These are phyloP conservation scores for Sugiyamaella japonica DNA, from an alignment of 1,139 yeast genomes.

Conservation along the genomic window DNA sequence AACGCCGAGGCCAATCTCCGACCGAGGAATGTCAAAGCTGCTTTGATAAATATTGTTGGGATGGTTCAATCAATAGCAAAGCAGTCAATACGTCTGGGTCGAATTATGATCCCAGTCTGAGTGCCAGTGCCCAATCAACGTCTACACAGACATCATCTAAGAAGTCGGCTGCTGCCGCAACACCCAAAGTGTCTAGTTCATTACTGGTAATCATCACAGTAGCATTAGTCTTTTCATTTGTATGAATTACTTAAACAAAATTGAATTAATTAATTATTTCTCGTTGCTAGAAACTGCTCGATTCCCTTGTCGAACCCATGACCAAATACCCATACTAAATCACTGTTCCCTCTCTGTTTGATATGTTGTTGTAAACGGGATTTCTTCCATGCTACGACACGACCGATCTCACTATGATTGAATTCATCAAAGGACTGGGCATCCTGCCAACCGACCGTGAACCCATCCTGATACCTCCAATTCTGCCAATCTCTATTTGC, in stretches of 20 bases:
- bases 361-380: conserved; percentile 60
- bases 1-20: conserved; percentile 63
- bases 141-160: neutral
- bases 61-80: conserved; percentile 47
- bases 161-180: conserved; percentile 9
- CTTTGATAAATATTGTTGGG: conserved; percentile 83
- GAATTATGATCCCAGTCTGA: conserved; percentile 24
- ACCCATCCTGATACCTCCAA: conserved; percentile 78
- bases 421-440: conserved; percentile 63
- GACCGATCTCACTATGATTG: conserved; percentile 71
- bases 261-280: conserved; percentile 4
- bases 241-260: neutral
- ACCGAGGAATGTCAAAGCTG: conserved; percentile 76
- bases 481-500: conserved; percentile 68
- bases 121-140: conserved; percentile 9
- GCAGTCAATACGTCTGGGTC: conserved; percentile 24
- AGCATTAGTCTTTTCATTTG: conserved; percentile 4
- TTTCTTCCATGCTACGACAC: conserved; percentile 65
- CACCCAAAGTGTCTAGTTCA: conserved; percentile 7
- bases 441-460: conserved; percentile 72
- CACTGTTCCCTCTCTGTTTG: conserved; percentile 53
- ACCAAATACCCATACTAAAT: conserved; percentile 79
- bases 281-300: conserved; percentile 28
- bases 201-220: neutral
- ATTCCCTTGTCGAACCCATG: conserved; percentile 75